phyloP scores from a whole-genome alignment of 306 rosid genomes.

The Urtica urens region DNA sequence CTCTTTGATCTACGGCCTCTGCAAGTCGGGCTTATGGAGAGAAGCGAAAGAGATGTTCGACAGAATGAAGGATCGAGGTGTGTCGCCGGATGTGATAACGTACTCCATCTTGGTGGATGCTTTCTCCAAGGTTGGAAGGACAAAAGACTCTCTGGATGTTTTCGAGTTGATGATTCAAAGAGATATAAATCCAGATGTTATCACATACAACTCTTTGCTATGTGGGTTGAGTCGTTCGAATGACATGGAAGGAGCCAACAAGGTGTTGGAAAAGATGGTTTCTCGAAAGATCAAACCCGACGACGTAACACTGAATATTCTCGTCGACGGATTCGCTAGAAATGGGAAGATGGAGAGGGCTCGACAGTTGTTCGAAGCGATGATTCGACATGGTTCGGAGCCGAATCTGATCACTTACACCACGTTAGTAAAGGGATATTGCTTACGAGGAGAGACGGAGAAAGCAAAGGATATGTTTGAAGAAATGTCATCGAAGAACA shows the following conservation, averaged over 20 bases:
- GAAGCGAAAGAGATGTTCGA: conserved; percentile 21
- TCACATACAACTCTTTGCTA: conserved; percentile 19
- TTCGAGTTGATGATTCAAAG: background rate
- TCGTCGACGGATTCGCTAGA: background rate
- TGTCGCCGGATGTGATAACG: conserved; percentile 21
- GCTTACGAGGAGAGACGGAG: conserved; percentile 25
- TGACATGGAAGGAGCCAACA: background rate
- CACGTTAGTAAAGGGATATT: conserved; percentile 20
- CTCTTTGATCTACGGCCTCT: conserved; percentile 17
- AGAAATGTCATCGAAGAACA: conserved; percentile 18
- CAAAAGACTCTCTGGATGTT: too few relatives aligned
- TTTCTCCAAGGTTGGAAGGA: background rate
- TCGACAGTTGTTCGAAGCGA: background rate
- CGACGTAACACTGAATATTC: background rate
- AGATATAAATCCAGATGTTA: conserved; percentile 19
- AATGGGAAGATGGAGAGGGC: background rate
- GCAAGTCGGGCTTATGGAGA: conserved; percentile 13
- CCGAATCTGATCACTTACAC: background rate
- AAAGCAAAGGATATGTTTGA: conserved; percentile 20
- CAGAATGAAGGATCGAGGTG: conserved; percentile 20
- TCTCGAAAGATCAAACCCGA: background rate
- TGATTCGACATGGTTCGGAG: conserved; percentile 2
- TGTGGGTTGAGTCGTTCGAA: background rate
- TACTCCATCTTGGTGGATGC: conserved; percentile 9
- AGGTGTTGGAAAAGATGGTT: background rate